Percentiles rank a stretch among this genome's conserved stretches.
phyloP scores from a whole-genome alignment of 768 basidiomycete species.

The Termitomyces sp. region DNA sequence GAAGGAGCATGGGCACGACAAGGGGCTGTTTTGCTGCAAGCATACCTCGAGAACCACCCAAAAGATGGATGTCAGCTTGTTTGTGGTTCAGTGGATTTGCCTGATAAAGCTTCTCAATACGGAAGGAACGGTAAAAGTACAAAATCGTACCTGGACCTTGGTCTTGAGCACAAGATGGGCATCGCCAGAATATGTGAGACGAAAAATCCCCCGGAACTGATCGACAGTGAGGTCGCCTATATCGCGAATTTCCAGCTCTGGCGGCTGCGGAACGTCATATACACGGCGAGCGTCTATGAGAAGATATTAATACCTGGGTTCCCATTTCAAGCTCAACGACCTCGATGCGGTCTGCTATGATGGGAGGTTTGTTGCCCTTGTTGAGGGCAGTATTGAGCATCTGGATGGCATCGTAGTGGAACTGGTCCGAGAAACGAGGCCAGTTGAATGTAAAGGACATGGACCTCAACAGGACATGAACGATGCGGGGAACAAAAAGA shows the following conservation, averaged over 20 bases:
- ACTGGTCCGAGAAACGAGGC: slow-evolving; percentile 96
- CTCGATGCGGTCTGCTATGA: slow-evolving; percentile 96
- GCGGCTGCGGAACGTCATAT: slow-evolving; percentile 58
- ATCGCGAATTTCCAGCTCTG: slow-evolving; percentile 94
- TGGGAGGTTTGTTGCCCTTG: slow-evolving; percentile 95
- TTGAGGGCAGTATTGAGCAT: slow-evolving; percentile 97
- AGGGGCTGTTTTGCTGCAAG: slow-evolving; percentile 93
- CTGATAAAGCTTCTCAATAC: slow-evolving; percentile 31
- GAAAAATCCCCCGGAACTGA: slow-evolving; percentile 95
- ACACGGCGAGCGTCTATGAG: background rate
- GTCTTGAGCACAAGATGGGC: slow-evolving; percentile 86
- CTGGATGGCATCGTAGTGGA: slow-evolving; percentile 92
- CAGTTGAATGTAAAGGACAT: slow-evolving; percentile 95
- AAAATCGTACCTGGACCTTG: slow-evolving; percentile 76
- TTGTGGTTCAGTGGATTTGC: slow-evolving; percentile 95
- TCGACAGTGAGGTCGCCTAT: slow-evolving; percentile 96
- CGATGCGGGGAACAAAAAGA: background rate
- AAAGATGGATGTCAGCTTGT: slow-evolving; percentile 84
- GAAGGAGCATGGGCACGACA: slow-evolving; percentile 96
- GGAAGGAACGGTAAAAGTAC: background rate
- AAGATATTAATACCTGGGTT: slow-evolving; percentile 60
- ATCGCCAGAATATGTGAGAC: slow-evolving; percentile 92
- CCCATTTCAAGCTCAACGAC: slow-evolving; percentile 99
- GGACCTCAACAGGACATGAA: slow-evolving; percentile 10
- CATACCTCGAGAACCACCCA: slow-evolving; percentile 82